Conservation (phyloP, 179 eudicot genomes). For the Vitellaria paradoxa region DNA sequence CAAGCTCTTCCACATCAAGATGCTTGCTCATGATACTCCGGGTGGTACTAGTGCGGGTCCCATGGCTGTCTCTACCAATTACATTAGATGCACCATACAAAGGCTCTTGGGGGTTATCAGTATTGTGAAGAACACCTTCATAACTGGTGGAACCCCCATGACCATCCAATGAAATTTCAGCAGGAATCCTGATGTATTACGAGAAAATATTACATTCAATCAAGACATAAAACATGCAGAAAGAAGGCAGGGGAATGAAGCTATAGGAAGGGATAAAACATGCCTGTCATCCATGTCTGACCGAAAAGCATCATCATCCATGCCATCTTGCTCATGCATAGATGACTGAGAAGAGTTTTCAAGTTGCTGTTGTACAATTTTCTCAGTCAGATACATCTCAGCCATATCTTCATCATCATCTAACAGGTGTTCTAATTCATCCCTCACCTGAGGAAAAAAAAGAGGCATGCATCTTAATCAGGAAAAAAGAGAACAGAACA, state of each 20-base stretch:
- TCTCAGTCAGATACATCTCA: constrained; percentile 95
- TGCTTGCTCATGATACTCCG: constrained; percentile 75
- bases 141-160: constrained; percentile 43
- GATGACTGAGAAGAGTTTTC: constrained; percentile 73
- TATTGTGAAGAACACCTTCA: constrained; percentile 41
- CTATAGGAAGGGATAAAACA: constrained; percentile 3
- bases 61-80: constrained; percentile 55
- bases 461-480: not conserved
- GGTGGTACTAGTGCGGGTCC: constrained; percentile 72
- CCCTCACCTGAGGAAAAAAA: constrained; percentile 77
- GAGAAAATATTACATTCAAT: not conserved
- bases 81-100: constrained; percentile 40
- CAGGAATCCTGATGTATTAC: constrained; percentile 42
- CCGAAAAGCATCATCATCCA: constrained; percentile 47
- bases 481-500: not conserved
- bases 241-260: not conserved
- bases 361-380: constrained; percentile 60
- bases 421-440: constrained; percentile 89
- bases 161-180: constrained; percentile 51
- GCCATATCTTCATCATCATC: constrained; percentile 99
- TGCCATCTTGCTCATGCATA: constrained; percentile 49
- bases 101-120: constrained; percentile 38
- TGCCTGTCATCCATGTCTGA: constrained; percentile 68
- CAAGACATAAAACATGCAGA: not conserved
- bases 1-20: constrained; percentile 97